phyloP scores from a whole-genome alignment of 2,329 filamentous ascomycete species.

The Beauveria asiatica region DNA sequence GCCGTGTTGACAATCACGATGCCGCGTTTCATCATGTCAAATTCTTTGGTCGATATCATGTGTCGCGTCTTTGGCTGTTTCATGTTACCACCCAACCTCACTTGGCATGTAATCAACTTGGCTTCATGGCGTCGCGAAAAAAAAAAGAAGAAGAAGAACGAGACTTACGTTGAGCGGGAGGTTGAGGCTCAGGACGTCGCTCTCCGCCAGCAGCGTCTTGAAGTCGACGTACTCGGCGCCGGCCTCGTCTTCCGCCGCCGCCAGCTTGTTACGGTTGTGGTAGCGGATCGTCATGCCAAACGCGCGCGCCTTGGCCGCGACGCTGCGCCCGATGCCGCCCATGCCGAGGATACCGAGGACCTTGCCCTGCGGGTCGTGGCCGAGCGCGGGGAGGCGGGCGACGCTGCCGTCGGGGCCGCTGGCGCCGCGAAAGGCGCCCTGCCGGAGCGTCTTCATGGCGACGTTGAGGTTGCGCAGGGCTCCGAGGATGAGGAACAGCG shows the following conservation, averaged over 20 bases:
- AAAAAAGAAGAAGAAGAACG: not conserved
- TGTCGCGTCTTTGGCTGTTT: conserved; percentile 55
- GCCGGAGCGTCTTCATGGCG: conserved; percentile 56
- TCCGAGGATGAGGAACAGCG: conserved; percentile 73
- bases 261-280: conserved; percentile 58
- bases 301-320: conserved; percentile 63
- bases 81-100: too few relatives aligned
- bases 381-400: conserved; percentile 44
- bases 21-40: conserved; percentile 68
- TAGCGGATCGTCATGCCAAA: conserved; percentile 74
- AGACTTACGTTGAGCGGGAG: conserved; percentile 67
- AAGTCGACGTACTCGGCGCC: conserved; percentile 63
- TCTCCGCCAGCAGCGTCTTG: conserved; percentile 59
- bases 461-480: conserved; percentile 66
- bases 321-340: conserved; percentile 74
- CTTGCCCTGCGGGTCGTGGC: conserved; percentile 73
- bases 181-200: conserved; percentile 74
- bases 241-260: conserved; percentile 42
- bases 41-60: conserved; percentile 63
- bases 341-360: conserved; percentile 74
- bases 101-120: too few relatives aligned
- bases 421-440: conserved; percentile 57
- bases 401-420: not conserved
- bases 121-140: too few relatives aligned
- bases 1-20: conserved; percentile 77